Conservation (phyloP, 345 rosid species). For the Anacardium occidentale region DNA sequence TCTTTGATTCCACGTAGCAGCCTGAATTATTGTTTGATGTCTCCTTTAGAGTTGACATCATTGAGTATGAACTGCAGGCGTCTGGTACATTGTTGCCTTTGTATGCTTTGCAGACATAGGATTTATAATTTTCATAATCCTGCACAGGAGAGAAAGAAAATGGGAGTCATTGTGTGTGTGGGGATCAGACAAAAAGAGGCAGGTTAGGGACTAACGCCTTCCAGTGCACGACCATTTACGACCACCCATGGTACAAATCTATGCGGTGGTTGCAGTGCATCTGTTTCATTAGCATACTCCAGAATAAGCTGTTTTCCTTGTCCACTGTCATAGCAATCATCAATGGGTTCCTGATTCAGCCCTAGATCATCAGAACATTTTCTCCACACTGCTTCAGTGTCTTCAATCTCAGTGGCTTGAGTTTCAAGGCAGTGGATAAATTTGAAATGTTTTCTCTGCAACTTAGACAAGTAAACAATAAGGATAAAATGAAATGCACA, state of each 20-base stretch:
- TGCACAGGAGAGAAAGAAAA: slow-evolving; percentile 11
- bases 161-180: background rate
- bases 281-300: slow-evolving; percentile 37
- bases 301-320: slow-evolving; percentile 42
- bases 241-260: slow-evolving; percentile 52
- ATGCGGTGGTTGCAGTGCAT: slow-evolving; percentile 37
- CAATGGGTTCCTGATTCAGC: slow-evolving; percentile 30
- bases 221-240: slow-evolving; percentile 35
- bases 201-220: slow-evolving; percentile 21
- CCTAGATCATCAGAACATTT: slow-evolving; percentile 23
- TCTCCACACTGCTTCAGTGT: slow-evolving; percentile 26
- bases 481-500: background rate
- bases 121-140: slow-evolving; percentile 29
- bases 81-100: slow-evolving; percentile 25
- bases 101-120: slow-evolving; percentile 38
- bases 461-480: slow-evolving; percentile 1
- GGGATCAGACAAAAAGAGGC: background rate
- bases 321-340: slow-evolving; percentile 44
- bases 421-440: slow-evolving; percentile 48
- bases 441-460: slow-evolving; percentile 44
- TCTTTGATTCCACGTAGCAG: slow-evolving; percentile 20
- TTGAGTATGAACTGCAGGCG: slow-evolving; percentile 21
- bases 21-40: slow-evolving; percentile 3
- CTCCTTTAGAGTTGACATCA: background rate
- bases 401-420: background rate